A percentile compares a stretch with the other conserved stretches of the same genome.
phyloP scores from a whole-genome alignment of 1,284 basidiomycete genomes.

The Tylopilus sp. region DNA sequence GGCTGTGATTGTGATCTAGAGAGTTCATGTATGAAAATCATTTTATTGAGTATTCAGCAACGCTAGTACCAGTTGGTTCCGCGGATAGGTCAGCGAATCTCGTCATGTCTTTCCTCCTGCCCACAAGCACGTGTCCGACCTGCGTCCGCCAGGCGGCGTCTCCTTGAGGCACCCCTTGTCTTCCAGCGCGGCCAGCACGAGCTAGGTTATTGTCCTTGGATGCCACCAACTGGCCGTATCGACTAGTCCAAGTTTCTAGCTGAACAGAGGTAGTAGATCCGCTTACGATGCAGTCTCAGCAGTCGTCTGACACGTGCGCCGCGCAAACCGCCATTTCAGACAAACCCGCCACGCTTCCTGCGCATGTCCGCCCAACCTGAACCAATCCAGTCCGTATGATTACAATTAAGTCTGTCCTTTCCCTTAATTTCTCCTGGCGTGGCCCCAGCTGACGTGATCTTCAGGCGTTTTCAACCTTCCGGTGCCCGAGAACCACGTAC shows the following conservation, averaged over 20 bases:
- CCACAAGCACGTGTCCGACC: constrained; percentile 18
- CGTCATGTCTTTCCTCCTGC: constrained; percentile 11
- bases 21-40: background rate
- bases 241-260: background rate
- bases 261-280: background rate
- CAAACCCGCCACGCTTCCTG: constrained; percentile 22
- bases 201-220: background rate
- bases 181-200: background rate
- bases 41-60: too few relatives aligned
- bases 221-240: background rate
- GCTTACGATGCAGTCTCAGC: background rate
- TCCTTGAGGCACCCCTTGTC: background rate
- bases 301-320: constrained; percentile 17
- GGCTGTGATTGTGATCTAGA: background rate
- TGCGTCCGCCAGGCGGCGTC: constrained; percentile 6
- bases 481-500: constrained; percentile 28
- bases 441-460: constrained; percentile 28
- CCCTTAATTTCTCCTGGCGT: constrained; percentile 22
- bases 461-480: constrained; percentile 20
- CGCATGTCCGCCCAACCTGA: constrained; percentile 26
- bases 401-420: constrained; percentile 18
- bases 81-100: constrained; percentile 1
- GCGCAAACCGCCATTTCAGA: constrained; percentile 1
- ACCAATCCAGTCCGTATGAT: constrained; percentile 11
- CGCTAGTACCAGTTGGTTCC: constrained; percentile 7